Evolutionary conservation across 805 yeast species (phyloP).

Genomic region (Wickerhamomyces sydowiorum): DNA sequence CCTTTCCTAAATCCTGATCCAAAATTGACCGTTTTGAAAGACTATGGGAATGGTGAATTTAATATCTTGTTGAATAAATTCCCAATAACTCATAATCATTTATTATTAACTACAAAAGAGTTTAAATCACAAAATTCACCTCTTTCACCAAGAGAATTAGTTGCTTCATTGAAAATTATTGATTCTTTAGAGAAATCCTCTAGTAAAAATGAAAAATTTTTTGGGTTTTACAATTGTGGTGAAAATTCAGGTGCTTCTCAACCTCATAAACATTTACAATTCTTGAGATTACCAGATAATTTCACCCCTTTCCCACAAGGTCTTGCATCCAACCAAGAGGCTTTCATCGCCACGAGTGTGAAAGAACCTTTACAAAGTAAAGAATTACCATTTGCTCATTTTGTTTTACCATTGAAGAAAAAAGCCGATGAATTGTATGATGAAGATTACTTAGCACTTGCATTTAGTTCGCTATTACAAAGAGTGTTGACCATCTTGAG

Average conservation of each 20-base stretch:
- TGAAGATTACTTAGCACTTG: slow-evolving; percentile 55
- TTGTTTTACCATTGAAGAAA: slow-evolving; percentile 55
- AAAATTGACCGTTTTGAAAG: slow-evolving; percentile 54
- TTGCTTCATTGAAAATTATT: slow-evolving; percentile 51
- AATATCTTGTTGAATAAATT: slow-evolving; percentile 77
- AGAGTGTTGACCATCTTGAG: slow-evolving; percentile 63
- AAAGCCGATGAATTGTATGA: slow-evolving; percentile 35
- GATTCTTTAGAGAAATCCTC: slow-evolving; percentile 35
- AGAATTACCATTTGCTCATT: slow-evolving; percentile 77
- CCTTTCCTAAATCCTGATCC: slow-evolving; percentile 85
- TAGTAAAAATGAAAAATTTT: slow-evolving; percentile 41
- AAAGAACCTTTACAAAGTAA: slow-evolving; percentile 57
- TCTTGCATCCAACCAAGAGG: slow-evolving; percentile 36
- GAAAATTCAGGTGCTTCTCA: slow-evolving; percentile 90
- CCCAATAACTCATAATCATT: slow-evolving; percentile 77
- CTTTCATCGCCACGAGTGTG: slow-evolving; percentile 49
- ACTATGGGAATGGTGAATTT: slow-evolving; percentile 44
- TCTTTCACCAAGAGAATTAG: slow-evolving; percentile 64
- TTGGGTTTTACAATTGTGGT: slow-evolving; percentile 89
- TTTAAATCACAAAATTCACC: slow-evolving; percentile 71
- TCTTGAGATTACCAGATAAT: slow-evolving; percentile 61
- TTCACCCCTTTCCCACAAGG: slow-evolving; percentile 54
- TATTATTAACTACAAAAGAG: slow-evolving; percentile 70
- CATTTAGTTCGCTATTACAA: slow-evolving; percentile 68
- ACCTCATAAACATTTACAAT: slow-evolving; percentile 88